Conservation (phyloP, 2,329 filamentous ascomycete genomes). For the Trichoderma sp. region DNA sequence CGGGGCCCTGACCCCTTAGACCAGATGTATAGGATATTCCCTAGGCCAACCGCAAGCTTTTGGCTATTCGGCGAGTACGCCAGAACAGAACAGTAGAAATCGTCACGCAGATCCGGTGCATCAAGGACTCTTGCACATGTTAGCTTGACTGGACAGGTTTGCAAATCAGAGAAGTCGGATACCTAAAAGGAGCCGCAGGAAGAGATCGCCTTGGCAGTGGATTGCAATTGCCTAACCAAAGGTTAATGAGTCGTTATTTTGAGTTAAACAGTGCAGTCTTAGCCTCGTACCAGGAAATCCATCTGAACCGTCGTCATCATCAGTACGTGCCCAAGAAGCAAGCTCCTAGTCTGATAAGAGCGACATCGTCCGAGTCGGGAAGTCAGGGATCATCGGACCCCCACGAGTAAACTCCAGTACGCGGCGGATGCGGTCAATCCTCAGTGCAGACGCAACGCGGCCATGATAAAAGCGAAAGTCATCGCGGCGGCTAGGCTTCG, state of each 20-base stretch:
- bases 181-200: constrained; percentile 77
- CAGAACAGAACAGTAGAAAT: constrained; percentile 92
- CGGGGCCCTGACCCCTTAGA: constrained; percentile 70
- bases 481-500: constrained; percentile 51
- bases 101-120: constrained; percentile 84
- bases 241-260: constrained; percentile 13
- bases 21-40: constrained; percentile 82
- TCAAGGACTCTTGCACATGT: constrained; percentile 69
- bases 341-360: neutral
- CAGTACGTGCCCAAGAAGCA: neutral
- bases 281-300: neutral
- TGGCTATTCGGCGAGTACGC: constrained; percentile 77
- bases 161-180: constrained; percentile 32
- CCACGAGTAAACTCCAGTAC: constrained; percentile 59
- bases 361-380: neutral
- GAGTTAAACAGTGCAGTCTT: neutral
- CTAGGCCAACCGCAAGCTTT: constrained; percentile 81
- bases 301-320: constrained; percentile 29
- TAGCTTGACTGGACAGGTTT: constrained; percentile 28
- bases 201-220: constrained; percentile 46
- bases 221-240: constrained; percentile 24
- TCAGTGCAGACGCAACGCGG: constrained; percentile 76
- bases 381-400: constrained; percentile 15
- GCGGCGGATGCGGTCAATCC: constrained; percentile 69
- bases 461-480: constrained; percentile 69